Conservation (phyloP, 2,329 filamentous ascomycete genomes). For the Stagonosporopsis chrysanthemi region DNA sequence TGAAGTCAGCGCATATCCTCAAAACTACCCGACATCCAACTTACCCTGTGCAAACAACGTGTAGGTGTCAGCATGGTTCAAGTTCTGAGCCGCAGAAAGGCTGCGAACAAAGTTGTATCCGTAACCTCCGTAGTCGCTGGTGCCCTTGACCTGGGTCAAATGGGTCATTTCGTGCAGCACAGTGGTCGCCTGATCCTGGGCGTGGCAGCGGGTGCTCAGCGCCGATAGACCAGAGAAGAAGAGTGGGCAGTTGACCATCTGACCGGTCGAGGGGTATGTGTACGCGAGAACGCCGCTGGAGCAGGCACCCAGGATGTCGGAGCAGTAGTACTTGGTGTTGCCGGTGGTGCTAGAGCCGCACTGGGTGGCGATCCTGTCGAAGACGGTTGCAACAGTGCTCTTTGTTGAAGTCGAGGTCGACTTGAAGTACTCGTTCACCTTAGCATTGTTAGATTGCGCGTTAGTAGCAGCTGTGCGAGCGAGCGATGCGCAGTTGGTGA, state of each 20-base stretch:
- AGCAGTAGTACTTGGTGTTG: constrained; percentile 63
- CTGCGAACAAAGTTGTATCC: constrained; percentile 60
- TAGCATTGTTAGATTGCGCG: constrained; percentile 57
- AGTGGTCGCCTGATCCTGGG: constrained; percentile 69
- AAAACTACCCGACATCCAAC: background rate
- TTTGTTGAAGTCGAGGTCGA: constrained; percentile 56
- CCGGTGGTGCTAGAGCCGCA: constrained; percentile 61
- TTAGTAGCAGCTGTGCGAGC: constrained; percentile 60
- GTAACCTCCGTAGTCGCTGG: constrained; percentile 62
- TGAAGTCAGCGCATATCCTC: background rate
- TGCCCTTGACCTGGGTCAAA: constrained; percentile 63
- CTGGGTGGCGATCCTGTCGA: constrained; percentile 62
- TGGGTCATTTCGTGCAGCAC: constrained; percentile 71
- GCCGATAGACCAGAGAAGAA: constrained; percentile 63
- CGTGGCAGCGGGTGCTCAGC: constrained; percentile 62
- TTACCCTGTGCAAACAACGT: constrained; percentile 40
- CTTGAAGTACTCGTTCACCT: constrained; percentile 70
- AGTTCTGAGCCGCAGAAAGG: constrained; percentile 58
- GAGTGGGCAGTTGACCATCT: constrained; percentile 67
- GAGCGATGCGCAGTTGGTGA: constrained; percentile 61
- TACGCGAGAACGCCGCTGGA: constrained; percentile 63
- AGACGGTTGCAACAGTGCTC: constrained; percentile 58
- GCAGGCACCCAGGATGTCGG: constrained; percentile 62
- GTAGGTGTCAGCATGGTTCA: constrained; percentile 70
- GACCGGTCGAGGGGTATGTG: constrained; percentile 60